Percentiles rank a stretch among this genome's conserved stretches.
Conservation (phyloP, 441 rosid species). For the Euphorbia corollata region DNA sequence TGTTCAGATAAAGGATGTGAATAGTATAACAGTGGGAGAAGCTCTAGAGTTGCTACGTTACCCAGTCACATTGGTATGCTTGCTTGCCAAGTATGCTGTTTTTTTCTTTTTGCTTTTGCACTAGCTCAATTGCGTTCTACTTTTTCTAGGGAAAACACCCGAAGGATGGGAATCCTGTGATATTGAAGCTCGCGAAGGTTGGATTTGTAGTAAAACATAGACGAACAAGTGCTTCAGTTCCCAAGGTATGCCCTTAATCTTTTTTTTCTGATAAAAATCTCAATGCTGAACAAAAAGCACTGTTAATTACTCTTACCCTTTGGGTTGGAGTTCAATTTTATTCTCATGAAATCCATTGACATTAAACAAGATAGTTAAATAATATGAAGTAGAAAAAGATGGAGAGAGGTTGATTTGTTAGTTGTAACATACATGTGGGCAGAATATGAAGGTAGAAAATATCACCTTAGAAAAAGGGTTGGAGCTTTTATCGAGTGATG, state of each 20-base stretch:
- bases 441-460: conserved; percentile 55
- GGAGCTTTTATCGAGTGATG: conserved; percentile 54
- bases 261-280: background rate
- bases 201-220: conserved; percentile 71
- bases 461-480: conserved; percentile 69
- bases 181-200: conserved; percentile 52
- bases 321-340: no score
- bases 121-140: conserved; percentile 15
- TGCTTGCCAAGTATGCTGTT: conserved; percentile 10
- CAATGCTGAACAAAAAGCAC: no score
- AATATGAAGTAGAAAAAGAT: no score
- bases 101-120: background rate
- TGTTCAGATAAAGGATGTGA: conserved; percentile 59
- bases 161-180: conserved; percentile 68
- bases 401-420: background rate
- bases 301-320: no score
- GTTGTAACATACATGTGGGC: conserved; percentile 24
- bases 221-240: conserved; percentile 69
- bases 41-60: conserved; percentile 71
- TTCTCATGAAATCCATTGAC: no score
- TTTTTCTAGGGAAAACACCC: conserved; percentile 75
- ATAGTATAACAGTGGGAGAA: conserved; percentile 53
- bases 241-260: conserved; percentile 49
- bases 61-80: conserved; percentile 72
- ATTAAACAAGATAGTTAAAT: no score